phyloP scores from a whole-genome alignment of 108 stramenopile genomes.

The Nannochloropsis gaditana region DNA sequence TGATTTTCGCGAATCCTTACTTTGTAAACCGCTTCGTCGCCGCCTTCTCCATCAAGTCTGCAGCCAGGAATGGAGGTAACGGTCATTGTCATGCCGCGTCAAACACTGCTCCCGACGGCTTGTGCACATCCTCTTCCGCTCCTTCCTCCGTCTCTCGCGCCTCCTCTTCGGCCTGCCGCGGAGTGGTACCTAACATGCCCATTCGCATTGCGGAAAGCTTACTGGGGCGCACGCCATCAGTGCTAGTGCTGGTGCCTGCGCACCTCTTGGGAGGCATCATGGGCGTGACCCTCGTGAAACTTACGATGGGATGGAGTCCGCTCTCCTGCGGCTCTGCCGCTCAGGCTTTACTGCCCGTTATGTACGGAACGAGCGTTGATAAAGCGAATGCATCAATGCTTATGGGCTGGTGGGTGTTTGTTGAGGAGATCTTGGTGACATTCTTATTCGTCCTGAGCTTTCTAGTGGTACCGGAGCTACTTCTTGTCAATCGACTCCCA shows the following conservation, averaged over 20 bases:
- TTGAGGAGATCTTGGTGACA: slow-evolving; percentile 20
- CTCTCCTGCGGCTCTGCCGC: background rate
- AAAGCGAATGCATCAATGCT: background rate
- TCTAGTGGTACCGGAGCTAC: background rate
- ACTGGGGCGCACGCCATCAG: background rate
- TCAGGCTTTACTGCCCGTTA: background rate
- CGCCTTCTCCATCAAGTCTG: background rate
- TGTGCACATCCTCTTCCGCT: background rate
- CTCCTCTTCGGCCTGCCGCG: background rate
- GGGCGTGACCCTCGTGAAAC: background rate
- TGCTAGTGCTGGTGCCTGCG: background rate
- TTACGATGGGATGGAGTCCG: background rate
- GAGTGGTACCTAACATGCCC: background rate
- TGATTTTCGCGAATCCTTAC: background rate
- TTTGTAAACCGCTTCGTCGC: background rate
- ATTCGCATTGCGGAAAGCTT: slow-evolving; percentile 2
- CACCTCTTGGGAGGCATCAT: background rate
- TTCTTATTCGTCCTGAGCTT: background rate
- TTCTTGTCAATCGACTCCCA: background rate
- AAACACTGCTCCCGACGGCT: background rate
- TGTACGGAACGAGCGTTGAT: background rate
- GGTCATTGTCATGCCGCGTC: background rate
- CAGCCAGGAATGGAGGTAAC: background rate
- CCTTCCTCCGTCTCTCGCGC: background rate
- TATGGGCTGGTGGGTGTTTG: background rate